phyloP scores from a whole-genome alignment of 2,329 filamentous ascomycete species.

The Apiospora phragmitis region DNA sequence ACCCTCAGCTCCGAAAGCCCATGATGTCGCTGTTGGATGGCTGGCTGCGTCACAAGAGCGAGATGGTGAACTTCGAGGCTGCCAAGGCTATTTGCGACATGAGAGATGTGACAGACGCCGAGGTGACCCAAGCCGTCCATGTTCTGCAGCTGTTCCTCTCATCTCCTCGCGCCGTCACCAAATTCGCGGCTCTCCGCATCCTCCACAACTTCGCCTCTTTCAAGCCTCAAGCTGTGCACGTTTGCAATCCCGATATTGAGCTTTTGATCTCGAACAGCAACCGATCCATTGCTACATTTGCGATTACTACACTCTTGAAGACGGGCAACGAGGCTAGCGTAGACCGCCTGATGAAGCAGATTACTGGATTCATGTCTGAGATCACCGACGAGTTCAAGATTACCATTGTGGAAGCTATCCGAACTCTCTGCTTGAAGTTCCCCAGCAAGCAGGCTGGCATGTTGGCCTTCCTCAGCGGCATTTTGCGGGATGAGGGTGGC shows the following conservation, averaged over 20 bases:
- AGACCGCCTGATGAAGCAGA: constrained; percentile 97
- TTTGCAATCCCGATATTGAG: constrained; percentile 97
- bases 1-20: constrained; percentile 81
- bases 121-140: constrained; percentile 90
- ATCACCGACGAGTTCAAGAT: constrained; percentile 99
- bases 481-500: constrained; percentile 92
- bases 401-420: constrained; percentile 98
- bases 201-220: constrained; percentile 95
- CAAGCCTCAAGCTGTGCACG: constrained; percentile 88
- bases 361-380: constrained; percentile 96
- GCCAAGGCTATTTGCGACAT: constrained; percentile 97
- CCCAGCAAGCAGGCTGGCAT: constrained; percentile 97
- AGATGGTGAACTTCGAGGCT: constrained; percentile 99
- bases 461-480: constrained; percentile 96
- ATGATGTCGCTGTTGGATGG: constrained; percentile 98
- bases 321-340: constrained; percentile 97
- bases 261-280: constrained; percentile 95
- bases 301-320: constrained; percentile 96
- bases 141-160: constrained; percentile 96
- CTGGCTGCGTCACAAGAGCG: constrained; percentile 97
- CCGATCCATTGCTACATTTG: constrained; percentile 95
- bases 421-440: constrained; percentile 95
- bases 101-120: constrained; percentile 86
- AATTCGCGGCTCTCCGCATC: constrained; percentile 95
- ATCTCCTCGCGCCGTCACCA: constrained; percentile 91